Base-by-base conservation (phyloP, 169 alveolate genomes). In the Sarcocystis neurona region DNA sequence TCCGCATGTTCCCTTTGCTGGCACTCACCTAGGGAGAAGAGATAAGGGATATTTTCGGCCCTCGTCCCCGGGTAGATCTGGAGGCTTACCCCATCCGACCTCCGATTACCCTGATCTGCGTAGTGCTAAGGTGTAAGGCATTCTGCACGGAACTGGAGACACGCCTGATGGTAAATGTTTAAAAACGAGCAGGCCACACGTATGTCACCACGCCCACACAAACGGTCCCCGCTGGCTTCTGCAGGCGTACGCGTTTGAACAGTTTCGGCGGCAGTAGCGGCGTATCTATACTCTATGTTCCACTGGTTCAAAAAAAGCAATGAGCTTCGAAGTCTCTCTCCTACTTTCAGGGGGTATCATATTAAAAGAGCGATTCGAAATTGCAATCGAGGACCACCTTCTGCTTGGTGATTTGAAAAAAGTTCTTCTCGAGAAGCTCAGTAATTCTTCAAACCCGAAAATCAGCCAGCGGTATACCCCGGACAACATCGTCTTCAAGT, bases 61-160 rank as follows among this genome's bases (percentile, higher is more conserved):
- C 89, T 1, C 75, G 60, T 37, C 34, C 50, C 6, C 37, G 53
- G 32, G 44, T 84, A n/a, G 89, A 84, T n/a, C 32, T 84, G 0
- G 89, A 84, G 12, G 89, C 56, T 56, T 84, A 44, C 32, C 39
- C 72, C 0, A 53, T 60, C 30, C 12, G 68, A 50, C 82, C 75
- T 5, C 63, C 39, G 27, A 53, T 84, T 20, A 30, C 34, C 46
- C 72, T 84, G 30, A 66, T 74, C 79, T 37, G 75, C 84, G 32
- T 34, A 4, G 66, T 84, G 10, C 63, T 66, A 72, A 84, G 68
- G 80, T 84, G 89, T 84, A 68, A 46, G 89, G 0, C 27, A 12
- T 20, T 39, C 15, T n/a, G 37, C 75, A 23, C 23, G 66, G 30
- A 15, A 23, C 66, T 53, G 66, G 30, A 23, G 23, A 23, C 66